A percentile compares a stretch with the other conserved stretches of the same genome.
Conservation (phyloP, 768 basidiomycete species). For the Mycena crocata region DNA sequence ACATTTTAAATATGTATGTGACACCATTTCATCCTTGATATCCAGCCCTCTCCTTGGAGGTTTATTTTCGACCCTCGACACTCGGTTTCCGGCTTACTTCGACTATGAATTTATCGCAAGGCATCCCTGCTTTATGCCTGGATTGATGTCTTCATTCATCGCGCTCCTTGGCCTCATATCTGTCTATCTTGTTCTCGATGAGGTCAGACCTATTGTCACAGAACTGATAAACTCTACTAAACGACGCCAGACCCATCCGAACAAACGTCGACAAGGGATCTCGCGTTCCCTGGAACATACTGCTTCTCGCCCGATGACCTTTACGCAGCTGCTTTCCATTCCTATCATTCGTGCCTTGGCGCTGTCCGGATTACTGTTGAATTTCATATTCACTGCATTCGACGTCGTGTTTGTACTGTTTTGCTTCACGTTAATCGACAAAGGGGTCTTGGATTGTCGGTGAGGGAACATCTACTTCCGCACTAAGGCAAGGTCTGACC, state of each 20-base stretch:
- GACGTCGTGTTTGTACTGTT: conserved; percentile 74
- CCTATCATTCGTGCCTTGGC: conserved; percentile 64
- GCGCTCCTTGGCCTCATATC: conserved; percentile 53
- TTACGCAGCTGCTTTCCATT: conserved; percentile 56
- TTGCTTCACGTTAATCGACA: conserved; percentile 65
- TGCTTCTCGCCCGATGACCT: conserved; percentile 29
- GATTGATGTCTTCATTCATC: conserved; percentile 56
- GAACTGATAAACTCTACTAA: no score
- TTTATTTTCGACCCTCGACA: conserved; percentile 64
- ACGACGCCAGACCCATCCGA: conserved; percentile 47
- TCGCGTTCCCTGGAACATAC: no score
- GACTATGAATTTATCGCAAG: conserved; percentile 54
- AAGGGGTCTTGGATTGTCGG: conserved; percentile 58
- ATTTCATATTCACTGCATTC: conserved; percentile 70
- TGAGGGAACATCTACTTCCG: conserved; percentile 30
- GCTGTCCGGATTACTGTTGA: conserved; percentile 60
- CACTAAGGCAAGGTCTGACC: conserved; percentile 26
- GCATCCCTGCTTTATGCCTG: conserved; percentile 73
- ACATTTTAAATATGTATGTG: neutral
- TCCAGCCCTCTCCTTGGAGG: conserved; percentile 71
- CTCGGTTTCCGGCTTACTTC: conserved; percentile 58
- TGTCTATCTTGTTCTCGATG: conserved; percentile 61
- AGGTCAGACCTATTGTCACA: conserved; percentile 63
- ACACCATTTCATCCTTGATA: conserved; percentile 3
- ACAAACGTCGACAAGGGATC: conserved; percentile 45